Conservation (phyloP, 2,329 filamentous ascomycete genomes). For the Aureobasidium uvarum region DNA sequence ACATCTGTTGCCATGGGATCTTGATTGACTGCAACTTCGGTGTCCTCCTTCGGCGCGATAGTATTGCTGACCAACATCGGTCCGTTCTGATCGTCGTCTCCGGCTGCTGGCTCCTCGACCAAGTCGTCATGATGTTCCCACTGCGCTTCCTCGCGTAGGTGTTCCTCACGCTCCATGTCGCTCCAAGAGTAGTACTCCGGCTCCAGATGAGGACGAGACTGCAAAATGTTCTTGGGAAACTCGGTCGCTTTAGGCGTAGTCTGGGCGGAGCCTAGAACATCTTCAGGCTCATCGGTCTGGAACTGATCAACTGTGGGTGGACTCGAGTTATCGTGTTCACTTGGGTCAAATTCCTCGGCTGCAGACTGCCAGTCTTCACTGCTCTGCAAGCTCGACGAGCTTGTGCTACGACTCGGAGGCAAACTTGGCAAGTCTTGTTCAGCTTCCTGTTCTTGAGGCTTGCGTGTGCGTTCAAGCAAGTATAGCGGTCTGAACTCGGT, state of each 20-base stretch:
- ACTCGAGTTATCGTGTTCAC: slow-evolving; percentile 33
- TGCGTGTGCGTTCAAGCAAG: slow-evolving; percentile 67
- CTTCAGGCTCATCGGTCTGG: slow-evolving; percentile 34
- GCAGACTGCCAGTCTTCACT: slow-evolving; percentile 50
- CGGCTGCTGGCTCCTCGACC: background rate
- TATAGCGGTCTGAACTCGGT: slow-evolving; percentile 77
- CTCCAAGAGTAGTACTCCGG: slow-evolving; percentile 43
- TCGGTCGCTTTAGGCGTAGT: slow-evolving; percentile 65
- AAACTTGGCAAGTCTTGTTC: slow-evolving; percentile 52
- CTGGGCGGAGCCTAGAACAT: slow-evolving; percentile 62
- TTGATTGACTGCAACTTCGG: background rate
- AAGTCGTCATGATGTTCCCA: background rate
- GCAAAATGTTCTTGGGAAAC: slow-evolving; percentile 40
- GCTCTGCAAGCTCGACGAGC: slow-evolving; percentile 41
- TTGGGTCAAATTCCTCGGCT: slow-evolving; percentile 38
- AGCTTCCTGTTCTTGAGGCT: slow-evolving; percentile 40
- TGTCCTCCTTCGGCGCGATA: background rate
- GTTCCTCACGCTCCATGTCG: slow-evolving; percentile 39
- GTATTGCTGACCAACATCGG: background rate
- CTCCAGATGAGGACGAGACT: slow-evolving; percentile 30
- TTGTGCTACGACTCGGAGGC: slow-evolving; percentile 47
- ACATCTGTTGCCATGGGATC: slow-evolving; percentile 26
- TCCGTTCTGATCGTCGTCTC: background rate
- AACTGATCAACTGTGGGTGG: background rate
- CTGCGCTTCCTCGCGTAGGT: slow-evolving; percentile 30